Percentiles rank a stretch among this genome's conserved stretches.
Evolutionary conservation across 2,329 filamentous ascomycete genomes (phyloP).

Genomic region (Westerdykella ornata): DNA sequence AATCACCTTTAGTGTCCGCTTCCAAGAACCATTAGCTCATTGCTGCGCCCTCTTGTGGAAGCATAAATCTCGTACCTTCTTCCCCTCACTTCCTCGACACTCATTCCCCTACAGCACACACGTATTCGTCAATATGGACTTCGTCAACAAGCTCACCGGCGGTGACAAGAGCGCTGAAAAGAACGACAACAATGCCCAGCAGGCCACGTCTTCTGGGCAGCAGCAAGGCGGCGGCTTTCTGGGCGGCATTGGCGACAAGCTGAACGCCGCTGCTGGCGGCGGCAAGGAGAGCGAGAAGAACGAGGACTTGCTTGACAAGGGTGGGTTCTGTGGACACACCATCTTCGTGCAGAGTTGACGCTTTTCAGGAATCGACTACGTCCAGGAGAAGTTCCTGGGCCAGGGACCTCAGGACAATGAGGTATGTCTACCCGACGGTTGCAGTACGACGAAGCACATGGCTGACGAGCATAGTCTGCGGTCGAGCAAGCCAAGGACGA

Average conservation of each 20-base stretch:
- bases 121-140: constrained; percentile 38
- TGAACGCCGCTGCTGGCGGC: constrained; percentile 66
- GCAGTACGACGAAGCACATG: not conserved
- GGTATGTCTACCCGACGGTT: constrained; percentile 35
- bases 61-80: not conserved
- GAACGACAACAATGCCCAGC: constrained; percentile 20
- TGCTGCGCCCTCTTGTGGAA: not conserved
- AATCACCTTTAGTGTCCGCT: too few species aligned
- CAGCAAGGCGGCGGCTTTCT: constrained; percentile 44
- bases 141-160: constrained; percentile 43
- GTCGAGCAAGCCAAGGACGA: constrained; percentile 79
- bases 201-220: constrained; percentile 20
- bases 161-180: constrained; percentile 34
- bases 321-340: constrained; percentile 38
- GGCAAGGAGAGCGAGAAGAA: constrained; percentile 71
- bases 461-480: constrained; percentile 43
- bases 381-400: constrained; percentile 69
- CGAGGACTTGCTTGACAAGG: constrained; percentile 77
- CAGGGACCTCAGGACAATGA: constrained; percentile 55
- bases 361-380: constrained; percentile 60
- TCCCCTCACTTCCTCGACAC: not conserved
- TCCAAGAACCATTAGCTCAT: constrained; percentile 6
- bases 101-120: too few species aligned
- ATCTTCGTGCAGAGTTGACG: constrained; percentile 5
- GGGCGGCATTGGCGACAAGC: constrained; percentile 59